phyloP scores from a whole-genome alignment of 306 rosid species.

The Bauhinia variegata region DNA sequence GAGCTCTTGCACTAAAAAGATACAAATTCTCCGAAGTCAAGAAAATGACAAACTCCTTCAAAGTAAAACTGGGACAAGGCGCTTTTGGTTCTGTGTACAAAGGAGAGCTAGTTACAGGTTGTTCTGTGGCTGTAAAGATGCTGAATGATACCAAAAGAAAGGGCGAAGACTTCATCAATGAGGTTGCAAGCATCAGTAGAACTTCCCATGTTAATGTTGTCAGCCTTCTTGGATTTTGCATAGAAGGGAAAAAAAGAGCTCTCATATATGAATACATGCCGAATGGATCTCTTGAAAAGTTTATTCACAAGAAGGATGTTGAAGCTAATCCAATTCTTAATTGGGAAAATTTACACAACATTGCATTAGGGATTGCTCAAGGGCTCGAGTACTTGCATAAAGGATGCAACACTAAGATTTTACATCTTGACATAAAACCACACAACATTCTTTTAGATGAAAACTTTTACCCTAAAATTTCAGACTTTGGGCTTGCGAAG shows the following conservation, averaged over 20 bases:
- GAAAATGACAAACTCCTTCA: conserved; percentile 43
- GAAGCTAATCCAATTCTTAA: neutral
- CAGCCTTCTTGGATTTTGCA: no score
- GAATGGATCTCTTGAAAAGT: conserved; percentile 43
- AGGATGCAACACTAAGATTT: conserved; percentile 39
- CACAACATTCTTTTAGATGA: conserved; percentile 44
- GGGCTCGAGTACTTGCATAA: conserved; percentile 41
- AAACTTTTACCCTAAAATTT: conserved; percentile 31
- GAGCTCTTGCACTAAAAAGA: conserved; percentile 28
- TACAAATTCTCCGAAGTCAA: conserved; percentile 34
- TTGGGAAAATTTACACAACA: conserved; percentile 28
- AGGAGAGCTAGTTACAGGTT: conserved; percentile 35
- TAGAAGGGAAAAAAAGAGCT: conserved; percentile 31
- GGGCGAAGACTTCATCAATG: conserved; percentile 50
- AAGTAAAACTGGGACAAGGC: conserved; percentile 44
- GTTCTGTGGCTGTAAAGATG: conserved; percentile 45
- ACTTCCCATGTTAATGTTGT: conserved; percentile 43
- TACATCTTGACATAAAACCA: conserved; percentile 46
- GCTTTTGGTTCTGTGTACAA: conserved; percentile 43
- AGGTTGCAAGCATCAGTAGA: conserved; percentile 49
- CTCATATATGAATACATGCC: conserved; percentile 37
- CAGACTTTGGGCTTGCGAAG: conserved; percentile 44
- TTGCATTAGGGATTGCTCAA: conserved; percentile 28
- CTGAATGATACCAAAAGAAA: conserved; percentile 40
- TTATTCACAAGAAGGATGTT: neutral